Evolutionary conservation across 768 basidiomycete species (phyloP).

Genomic region (Flagelloscypha sp.): DNA sequence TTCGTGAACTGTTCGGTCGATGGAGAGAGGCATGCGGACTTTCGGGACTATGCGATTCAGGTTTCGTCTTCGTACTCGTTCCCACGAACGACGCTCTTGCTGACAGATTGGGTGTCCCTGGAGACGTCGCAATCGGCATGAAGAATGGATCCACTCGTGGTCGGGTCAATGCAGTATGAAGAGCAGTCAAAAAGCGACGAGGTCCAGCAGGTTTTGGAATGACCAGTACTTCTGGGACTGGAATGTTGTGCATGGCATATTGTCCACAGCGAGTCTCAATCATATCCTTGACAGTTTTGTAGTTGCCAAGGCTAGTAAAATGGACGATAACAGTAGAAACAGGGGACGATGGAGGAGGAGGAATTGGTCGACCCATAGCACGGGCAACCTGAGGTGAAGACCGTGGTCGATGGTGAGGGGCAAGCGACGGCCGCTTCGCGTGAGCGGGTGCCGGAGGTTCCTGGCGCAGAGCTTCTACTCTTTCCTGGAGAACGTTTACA

Average conservation of each 20-base stretch:
- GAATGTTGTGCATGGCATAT: slow-evolving; percentile 33
- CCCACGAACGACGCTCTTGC: slow-evolving; percentile 37
- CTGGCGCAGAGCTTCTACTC: slow-evolving; percentile 58
- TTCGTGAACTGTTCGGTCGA: slow-evolving; percentile 44
- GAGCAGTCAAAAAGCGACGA: slow-evolving; percentile 81
- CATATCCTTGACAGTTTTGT: slow-evolving; percentile 79
- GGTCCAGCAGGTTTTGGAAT: slow-evolving; percentile 97
- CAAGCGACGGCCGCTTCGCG: slow-evolving; percentile 61
- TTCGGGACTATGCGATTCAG: slow-evolving; percentile 7
- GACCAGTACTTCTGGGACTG: slow-evolving; percentile 86
- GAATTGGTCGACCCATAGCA: slow-evolving; percentile 30
- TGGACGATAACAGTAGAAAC: slow-evolving; percentile 61
- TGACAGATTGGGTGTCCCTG: slow-evolving; percentile 63
- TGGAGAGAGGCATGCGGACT: slow-evolving; percentile 31
- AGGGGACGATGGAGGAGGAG: slow-evolving; percentile 21
- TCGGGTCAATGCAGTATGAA: slow-evolving; percentile 83
- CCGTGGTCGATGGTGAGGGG: slow-evolving; percentile 60
- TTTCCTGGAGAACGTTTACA: slow-evolving; percentile 66
- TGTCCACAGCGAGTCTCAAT: slow-evolving; percentile 59
- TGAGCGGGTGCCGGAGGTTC: slow-evolving; percentile 41
- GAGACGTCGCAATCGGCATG: slow-evolving; percentile 89
- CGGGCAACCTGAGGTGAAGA: slow-evolving; percentile 78
- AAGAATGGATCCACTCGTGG: slow-evolving; percentile 90
- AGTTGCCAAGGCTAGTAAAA: slow-evolving; percentile 87
- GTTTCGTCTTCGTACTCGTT: slow-evolving; percentile 13